Evolutionary conservation across 768 basidiomycete species (phyloP).

Genomic region (Boletus sensibilis): DNA sequence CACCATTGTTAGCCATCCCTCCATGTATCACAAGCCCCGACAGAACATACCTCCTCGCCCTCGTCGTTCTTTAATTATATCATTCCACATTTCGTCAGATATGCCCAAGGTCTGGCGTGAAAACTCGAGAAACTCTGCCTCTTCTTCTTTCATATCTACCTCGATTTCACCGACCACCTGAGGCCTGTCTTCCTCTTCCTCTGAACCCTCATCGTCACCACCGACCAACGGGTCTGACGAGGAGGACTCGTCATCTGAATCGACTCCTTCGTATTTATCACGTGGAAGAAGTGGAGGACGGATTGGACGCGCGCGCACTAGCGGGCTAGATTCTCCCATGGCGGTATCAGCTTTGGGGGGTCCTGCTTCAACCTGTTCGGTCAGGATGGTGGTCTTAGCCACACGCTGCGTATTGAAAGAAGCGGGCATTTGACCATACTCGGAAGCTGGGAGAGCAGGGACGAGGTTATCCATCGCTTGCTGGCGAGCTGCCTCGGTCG

Average conservation of each 20-base stretch:
- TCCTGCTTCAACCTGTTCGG: conserved; percentile 38
- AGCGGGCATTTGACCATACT: conserved; percentile 87
- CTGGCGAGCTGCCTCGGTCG: conserved; percentile 44
- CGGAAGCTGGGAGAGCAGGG: conserved; percentile 69
- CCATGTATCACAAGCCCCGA: neutral
- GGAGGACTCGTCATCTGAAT: conserved; percentile 87
- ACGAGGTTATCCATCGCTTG: conserved; percentile 80
- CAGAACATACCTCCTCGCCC: conserved; percentile 72
- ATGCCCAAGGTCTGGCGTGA: conserved; percentile 90
- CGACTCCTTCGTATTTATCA: conserved; percentile 87
- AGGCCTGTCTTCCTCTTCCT: conserved; percentile 79
- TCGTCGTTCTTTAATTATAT: conserved; percentile 79
- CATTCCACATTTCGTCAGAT: conserved; percentile 81
- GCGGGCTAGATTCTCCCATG: conserved; percentile 4
- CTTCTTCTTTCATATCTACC: conserved; percentile 89
- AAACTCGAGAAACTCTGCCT: conserved; percentile 94
- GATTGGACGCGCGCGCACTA: conserved; percentile 44
- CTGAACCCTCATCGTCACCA: conserved; percentile 47
- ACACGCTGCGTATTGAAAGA: conserved; percentile 74
- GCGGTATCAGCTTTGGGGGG: conserved; percentile 1
- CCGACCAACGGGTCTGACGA: conserved; percentile 49
- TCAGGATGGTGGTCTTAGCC: conserved; percentile 44
- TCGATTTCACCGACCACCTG: conserved; percentile 83
- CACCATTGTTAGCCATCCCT: conserved; percentile 6
- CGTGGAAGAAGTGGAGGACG: conserved; percentile 80